A percentile compares a stretch with the other conserved stretches of the same genome.
These are phyloP conservation scores for Lactifluus volemus DNA, from an alignment of 768 basidiomycete species.

Conservation along the genomic window DNA sequence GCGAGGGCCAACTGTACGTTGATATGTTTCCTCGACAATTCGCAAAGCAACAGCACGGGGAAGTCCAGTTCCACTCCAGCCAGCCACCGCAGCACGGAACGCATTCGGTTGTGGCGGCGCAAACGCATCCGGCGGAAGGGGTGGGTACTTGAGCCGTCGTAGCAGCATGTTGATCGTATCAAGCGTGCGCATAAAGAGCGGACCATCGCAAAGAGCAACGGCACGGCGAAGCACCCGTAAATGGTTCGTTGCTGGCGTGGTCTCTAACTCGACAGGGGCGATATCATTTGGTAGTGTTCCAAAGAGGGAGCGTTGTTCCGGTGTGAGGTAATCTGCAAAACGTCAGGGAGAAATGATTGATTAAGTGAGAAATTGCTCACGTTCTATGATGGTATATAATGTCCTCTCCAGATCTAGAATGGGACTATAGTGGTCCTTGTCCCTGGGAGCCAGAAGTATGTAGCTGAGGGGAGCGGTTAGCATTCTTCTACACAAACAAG, in stretches of 20 bases:
- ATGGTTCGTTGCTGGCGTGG: constrained; percentile 20
- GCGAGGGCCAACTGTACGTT: constrained; percentile 86
- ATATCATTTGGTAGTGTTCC: constrained; percentile 50
- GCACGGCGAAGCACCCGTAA: constrained; percentile 63
- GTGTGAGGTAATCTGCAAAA: constrained; percentile 55
- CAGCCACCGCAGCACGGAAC: constrained; percentile 38
- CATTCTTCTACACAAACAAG: not conserved
- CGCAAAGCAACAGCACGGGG: constrained; percentile 62
- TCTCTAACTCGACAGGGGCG: constrained; percentile 20
- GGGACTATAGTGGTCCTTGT: constrained; percentile 82
- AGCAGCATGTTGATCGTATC: constrained; percentile 53
- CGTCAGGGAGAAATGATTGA: not conserved
- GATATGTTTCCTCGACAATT: constrained; percentile 86
- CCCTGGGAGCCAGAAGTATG: constrained; percentile 69
- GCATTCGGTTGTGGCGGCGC: constrained; percentile 36
- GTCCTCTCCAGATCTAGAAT: constrained; percentile 70
- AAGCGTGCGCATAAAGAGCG: constrained; percentile 58
- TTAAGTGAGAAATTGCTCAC: constrained; percentile 17
- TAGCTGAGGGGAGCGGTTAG: constrained; percentile 37
- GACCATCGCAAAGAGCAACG: constrained; percentile 60
- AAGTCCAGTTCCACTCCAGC: constrained; percentile 47
- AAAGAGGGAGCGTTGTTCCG: constrained; percentile 54
- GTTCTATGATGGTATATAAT: constrained; percentile 63
- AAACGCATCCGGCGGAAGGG: constrained; percentile 43
- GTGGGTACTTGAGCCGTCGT: constrained; percentile 56